Evolutionary conservation across 345 rosid genomes (phyloP).

Genomic region (Euclidium syriacum): DNA sequence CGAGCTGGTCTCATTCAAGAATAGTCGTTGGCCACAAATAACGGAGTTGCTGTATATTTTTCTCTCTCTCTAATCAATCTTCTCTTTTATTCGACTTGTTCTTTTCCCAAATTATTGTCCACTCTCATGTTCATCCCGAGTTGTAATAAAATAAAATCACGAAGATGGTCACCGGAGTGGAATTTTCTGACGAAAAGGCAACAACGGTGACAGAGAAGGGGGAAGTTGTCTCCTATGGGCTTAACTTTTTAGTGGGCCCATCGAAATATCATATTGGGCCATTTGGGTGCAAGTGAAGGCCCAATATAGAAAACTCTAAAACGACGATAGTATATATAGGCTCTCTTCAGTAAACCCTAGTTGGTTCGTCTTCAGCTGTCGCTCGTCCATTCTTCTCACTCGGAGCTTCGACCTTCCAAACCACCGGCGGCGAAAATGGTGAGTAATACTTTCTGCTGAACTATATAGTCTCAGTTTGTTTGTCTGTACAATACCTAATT

Average conservation of each 20-base stretch:
- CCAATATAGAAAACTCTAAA: conserved; percentile 1
- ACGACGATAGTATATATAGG: not conserved
- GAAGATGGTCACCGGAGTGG: too few relatives aligned
- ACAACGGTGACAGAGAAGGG: too few relatives aligned
- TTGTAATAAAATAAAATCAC: too few relatives aligned
- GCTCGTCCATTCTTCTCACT: not conserved
- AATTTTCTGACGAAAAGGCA: too few relatives aligned
- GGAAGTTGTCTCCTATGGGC: too few relatives aligned
- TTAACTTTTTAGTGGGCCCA: too few relatives aligned
- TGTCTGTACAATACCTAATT: not conserved
- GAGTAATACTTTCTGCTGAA: not conserved
- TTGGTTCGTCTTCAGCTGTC: not conserved
- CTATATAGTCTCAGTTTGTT: not conserved
- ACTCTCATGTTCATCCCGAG: not conserved
- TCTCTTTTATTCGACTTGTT: not conserved
- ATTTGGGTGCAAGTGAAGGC: not conserved
- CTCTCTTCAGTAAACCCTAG: not conserved
- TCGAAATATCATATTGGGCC: conserved; percentile 4
- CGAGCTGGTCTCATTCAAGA: conserved; percentile 2
- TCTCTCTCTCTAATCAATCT: not conserved
- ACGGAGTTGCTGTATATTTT: not conserved
- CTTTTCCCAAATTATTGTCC: not conserved
- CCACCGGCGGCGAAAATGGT: conserved; percentile 29
- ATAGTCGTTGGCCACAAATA: conserved; percentile 1
- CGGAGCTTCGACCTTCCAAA: conserved; percentile 4